Percentiles rank a stretch among this genome's conserved stretches.
Conservation (phyloP, 192 early-diverging fungal species). For the Allomyces macrogynus region DNA sequence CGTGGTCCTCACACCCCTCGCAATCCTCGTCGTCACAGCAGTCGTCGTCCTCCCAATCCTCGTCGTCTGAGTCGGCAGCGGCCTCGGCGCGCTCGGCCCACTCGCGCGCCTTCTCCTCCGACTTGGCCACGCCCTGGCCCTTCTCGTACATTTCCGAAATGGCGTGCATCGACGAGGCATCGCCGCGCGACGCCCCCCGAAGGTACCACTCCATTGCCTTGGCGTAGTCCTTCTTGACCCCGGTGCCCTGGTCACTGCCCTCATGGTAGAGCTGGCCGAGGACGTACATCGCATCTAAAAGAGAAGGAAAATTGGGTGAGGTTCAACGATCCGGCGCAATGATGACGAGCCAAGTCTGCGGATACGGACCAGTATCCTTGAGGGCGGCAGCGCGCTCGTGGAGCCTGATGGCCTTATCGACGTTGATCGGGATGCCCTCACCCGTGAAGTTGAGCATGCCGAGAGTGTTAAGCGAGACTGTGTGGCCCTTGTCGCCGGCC, state of each 20-base stretch:
- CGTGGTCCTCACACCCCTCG: background rate
- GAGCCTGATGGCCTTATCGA: background rate
- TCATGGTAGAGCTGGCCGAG: background rate
- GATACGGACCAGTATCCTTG: background rate
- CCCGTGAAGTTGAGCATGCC: background rate
- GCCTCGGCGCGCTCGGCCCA: background rate
- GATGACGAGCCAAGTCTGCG: no score
- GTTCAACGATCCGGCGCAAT: no score
- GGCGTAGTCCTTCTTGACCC: background rate
- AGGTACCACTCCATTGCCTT: background rate
- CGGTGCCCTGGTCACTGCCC: background rate
- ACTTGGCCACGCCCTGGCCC: background rate
- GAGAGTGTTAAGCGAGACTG: background rate
- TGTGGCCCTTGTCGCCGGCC: background rate
- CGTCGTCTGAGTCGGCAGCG: background rate
- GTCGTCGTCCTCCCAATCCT: background rate
- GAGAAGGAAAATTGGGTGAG: no score
- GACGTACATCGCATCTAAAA: background rate
- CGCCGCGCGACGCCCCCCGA: background rate
- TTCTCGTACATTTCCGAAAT: background rate
- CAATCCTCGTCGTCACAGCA: no score
- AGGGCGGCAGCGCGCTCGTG: background rate
- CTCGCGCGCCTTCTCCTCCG: background rate
- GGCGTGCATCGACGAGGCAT: background rate
- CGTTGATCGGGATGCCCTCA: background rate